Base-by-base conservation (phyloP, 768 basidiomycete genomes). In the Suillus tomentosus region DNA sequence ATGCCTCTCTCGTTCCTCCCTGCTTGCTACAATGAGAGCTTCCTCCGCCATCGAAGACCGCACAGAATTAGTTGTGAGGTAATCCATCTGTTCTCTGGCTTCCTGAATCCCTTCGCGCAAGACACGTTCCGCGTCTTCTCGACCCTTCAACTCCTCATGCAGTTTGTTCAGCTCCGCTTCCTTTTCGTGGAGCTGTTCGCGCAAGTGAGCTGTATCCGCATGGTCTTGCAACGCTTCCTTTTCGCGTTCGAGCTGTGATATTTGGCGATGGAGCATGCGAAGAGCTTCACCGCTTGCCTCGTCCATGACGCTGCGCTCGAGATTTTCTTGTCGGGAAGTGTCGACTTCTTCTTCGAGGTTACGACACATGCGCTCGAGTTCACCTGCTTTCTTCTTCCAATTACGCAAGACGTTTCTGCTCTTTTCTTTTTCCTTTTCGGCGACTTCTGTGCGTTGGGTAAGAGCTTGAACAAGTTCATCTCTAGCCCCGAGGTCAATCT, bases 281-380 rank as follows among this genome's bases (percentile, higher is more conserved):
- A 98, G 79, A 37, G 89, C 93, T 74, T 88, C 87, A 2, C 89
- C 84, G 64, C 90, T 91, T 2, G 91, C 89, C 67, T 88, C 89
- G 69, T 92, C 91, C 82, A 96, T 95, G 47, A 96, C 77, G 66
- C 93, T 91, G 22, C 88, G 79, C 65, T 91, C 90, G 74, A 94
- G 79, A 69, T 89, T 92, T 70, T 92, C 92, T 68, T 91, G 87
- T 47, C 94, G 82, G 50, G 90, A 90, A 8, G 85, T 81, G 65
- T 98, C 96, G 36, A 96, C 91, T 72, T 96, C 91, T 72, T 96
- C 94, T 79, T 96, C 91, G 37, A 90, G 80, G 62, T 80, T 77
- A 17, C 86, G 82, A 60, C 88, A 87, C 65, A 85, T 79, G 66
- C 80, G 83, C 76, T 94, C 91, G 55, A 94, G 77, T 66, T 92